phyloP scores from a whole-genome alignment of 129 eudicot genomes.

The carrot (Daucus carota) region DH1_v3.0 NC_030383.2:14141501-14142000 shows the following conservation, averaged over 20 bases:
- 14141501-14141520: background rate
- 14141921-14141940: constrained; percentile 52
- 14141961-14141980: constrained; percentile 91
- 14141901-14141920: background rate
- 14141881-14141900: background rate
- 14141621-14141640: constrained; percentile 61
- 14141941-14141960: constrained; percentile 74
- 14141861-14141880: background rate
- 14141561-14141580: constrained; percentile 54
- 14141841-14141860: background rate
- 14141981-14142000: constrained; percentile 86
- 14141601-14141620: constrained; percentile 77
- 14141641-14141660: constrained; percentile 4
- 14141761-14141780: constrained; percentile 92
- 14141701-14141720: constrained; percentile 93
- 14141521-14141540: background rate
- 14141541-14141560: constrained; percentile 9
- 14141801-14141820: constrained; percentile 94
- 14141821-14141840: constrained; percentile 81
- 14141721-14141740: constrained; percentile 67
- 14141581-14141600: constrained; percentile 87
- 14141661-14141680: background rate
- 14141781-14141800: constrained; percentile 92
- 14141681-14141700: constrained; percentile 33
- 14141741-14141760: constrained; percentile 52